A percentile compares a stretch with the other conserved stretches of the same genome.
phyloP scores from a whole-genome alignment of 768 basidiomycete species.

The Inosperma sp. region DNA sequence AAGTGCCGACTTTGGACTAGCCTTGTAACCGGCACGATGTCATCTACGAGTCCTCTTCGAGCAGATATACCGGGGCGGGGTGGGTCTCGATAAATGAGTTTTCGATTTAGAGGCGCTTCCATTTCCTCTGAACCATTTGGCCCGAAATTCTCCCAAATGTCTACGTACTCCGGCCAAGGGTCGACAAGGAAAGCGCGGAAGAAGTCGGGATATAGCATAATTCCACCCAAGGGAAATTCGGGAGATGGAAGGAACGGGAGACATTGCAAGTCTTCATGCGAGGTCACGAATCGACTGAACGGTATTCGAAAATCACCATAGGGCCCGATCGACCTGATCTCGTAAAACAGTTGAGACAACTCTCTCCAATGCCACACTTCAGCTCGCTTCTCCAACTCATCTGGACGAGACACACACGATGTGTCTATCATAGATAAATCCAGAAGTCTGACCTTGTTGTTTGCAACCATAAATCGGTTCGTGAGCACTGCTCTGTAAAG shows the following conservation, averaged over 20 bases:
- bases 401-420: conserved; percentile 16
- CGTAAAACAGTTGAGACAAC: conserved; percentile 25
- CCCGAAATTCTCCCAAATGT: conserved; percentile 6
- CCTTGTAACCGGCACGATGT: not conserved
- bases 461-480: conserved; percentile 29
- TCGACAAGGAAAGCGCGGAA: conserved; percentile 7
- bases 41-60: too few species aligned
- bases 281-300: conserved; percentile 9
- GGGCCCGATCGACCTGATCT: conserved; percentile 17
- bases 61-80: too few species aligned
- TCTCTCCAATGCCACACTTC: conserved; percentile 26
- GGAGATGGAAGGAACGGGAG: conserved; percentile 8
- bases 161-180: conserved; percentile 12
- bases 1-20: not conserved
- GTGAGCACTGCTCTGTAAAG: conserved; percentile 21
- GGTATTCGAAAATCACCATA: conserved; percentile 11
- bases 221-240: conserved; percentile 12
- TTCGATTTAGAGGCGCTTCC: too few species aligned
- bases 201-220: conserved; percentile 13
- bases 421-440: conserved; percentile 20
- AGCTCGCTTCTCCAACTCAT: conserved; percentile 18
- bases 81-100: not conserved
- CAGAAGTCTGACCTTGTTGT: conserved; percentile 34
- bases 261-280: conserved; percentile 8
- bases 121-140: too few species aligned